phyloP scores from a whole-genome alignment of 768 basidiomycete genomes.

The Termitomyces sp. region DNA sequence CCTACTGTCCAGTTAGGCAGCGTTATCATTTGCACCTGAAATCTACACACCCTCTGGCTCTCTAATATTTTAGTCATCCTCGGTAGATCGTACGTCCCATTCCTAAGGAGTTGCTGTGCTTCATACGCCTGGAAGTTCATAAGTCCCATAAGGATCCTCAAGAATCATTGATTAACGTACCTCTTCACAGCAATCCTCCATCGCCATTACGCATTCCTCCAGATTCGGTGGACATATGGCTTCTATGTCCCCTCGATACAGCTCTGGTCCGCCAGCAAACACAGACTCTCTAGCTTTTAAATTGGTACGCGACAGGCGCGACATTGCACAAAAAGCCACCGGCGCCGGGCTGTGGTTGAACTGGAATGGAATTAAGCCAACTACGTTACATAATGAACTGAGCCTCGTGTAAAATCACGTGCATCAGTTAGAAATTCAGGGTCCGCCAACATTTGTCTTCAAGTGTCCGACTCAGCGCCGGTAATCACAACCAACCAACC shows the following conservation, averaged over 20 bases:
- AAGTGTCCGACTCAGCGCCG: slow-evolving; percentile 9
- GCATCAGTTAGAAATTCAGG: slow-evolving; percentile 20
- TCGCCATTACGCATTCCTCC: slow-evolving; percentile 71
- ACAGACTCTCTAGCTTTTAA: slow-evolving; percentile 66
- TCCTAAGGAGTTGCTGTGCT: slow-evolving; percentile 65
- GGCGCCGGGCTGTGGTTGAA: background rate
- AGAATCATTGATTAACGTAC: slow-evolving; percentile 27
- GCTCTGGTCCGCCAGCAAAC: slow-evolving; percentile 64
- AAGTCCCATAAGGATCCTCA: background rate
- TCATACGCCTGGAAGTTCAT: slow-evolving; percentile 50
- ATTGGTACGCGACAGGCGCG: slow-evolving; percentile 50
- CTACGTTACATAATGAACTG: too few species aligned
- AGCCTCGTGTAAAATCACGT: slow-evolving; percentile 19
- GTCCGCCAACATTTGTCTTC: slow-evolving; percentile 53
- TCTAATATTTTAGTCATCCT: slow-evolving; percentile 68
- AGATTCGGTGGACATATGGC: slow-evolving; percentile 70
- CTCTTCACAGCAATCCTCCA: slow-evolving; percentile 84
- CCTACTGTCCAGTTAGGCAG: slow-evolving; percentile 36
- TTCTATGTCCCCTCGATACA: slow-evolving; percentile 62
- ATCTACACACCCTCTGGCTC: slow-evolving; percentile 55
- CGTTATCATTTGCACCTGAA: background rate
- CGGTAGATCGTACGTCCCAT: slow-evolving; percentile 70
- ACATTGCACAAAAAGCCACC: slow-evolving; percentile 32
- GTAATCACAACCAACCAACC: too few species aligned
- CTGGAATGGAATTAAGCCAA: too few species aligned